Base-by-base conservation (phyloP, 345 rosid species). In the Eucalyptus cloeziana region DNA sequence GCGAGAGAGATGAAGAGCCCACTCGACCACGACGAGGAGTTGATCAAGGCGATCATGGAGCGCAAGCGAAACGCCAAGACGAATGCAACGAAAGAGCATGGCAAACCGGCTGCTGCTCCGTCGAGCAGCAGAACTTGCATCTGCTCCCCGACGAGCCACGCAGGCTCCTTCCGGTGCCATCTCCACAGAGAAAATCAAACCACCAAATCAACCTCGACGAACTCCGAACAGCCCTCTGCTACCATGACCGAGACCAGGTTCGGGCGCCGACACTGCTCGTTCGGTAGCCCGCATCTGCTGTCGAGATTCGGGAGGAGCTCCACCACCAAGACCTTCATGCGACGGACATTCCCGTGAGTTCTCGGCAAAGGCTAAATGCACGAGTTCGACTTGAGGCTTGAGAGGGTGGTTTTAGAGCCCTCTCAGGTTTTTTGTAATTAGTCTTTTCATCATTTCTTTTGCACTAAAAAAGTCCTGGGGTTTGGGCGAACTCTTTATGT, bases 141-240 rank as follows among this genome's bases (percentile, higher is more conserved):
- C 33, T 90, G 91, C 17, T 86, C 91, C 12, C 90, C 90, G 79
- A 90, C 93, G 4, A 87, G 49, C 50, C 93, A 91, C 58, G 88
- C 87, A 2, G 92, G 93, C 83, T 92, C 93, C 7, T 89, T 92
- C 86, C 87, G 89, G 87, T 91, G 92, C 88, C 90, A 91, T 69
- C 90, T 92, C 58, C 94, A 92, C 88, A 89, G 91, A 54, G 44
- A 47, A 45, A 40, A 22, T 51, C 89, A 69, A 24, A 62, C 47
- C 47, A 2, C 85, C 85, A 76, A 76, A 76, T 40, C 83, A 40
- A 0, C 83, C 83, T 40, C 15, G 15, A 10, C 45, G 27, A 37
- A 76, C 27, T 21, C 47, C 8, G 27, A 10, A 40, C 83, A 21
- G 47, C 45, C 47, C 10, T 2, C 62, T 10, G 2, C 62, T 2